Base-by-base conservation (phyloP, 352 stramenopile species). In the Sclerospora graminicola region DNA sequence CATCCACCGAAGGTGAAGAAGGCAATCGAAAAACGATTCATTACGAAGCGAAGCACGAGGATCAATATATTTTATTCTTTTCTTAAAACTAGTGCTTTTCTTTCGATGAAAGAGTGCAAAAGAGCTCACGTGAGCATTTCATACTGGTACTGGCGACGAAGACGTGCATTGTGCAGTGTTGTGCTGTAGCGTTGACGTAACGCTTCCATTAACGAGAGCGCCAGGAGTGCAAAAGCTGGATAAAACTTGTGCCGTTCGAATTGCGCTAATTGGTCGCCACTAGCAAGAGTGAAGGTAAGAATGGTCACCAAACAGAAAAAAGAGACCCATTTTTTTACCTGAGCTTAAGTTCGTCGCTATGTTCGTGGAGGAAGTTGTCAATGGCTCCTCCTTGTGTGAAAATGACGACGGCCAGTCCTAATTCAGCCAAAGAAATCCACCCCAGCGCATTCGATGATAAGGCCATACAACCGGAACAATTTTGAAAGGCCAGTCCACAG, bases 181-280 rank as follows among this genome's bases (percentile, higher is more conserved):
- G 57, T 76, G 37, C 71, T 87, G 61, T 78, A 87, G 39, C 76
- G 78, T 60, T 82, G 81, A 45, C 78, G 74, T n/a, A 87, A 33
- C 27, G 79, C 57, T 58, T 89, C 78, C 78, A 89, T 87, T 5
- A 53, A 53, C 29, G 82, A 84, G 8, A 87, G 45, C 0, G 45
- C 68, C 5, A 89, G 42, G 48, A 89, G 49, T n/a, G 74, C 34
- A 44, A 86, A 89, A 26, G 72, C 74, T 9, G 72, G 78, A 15
- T 84, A 58, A 43, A 79, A 87, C 50, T 87, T 86, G 64, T 82
- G 75, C 28, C 57, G 36, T 41, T 87, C 69, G 28, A 84, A 76
- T 8, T 63, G 60, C 0, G 54, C 41, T n/a, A 89, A 52, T 45
- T 87, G 4, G 45, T 71, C 48, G 1, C 11, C 52, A 49, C 57